Evolutionary conservation across 2,329 filamentous ascomycete species (phyloP).

Genomic region (Pseudodiploospora longispora): DNA sequence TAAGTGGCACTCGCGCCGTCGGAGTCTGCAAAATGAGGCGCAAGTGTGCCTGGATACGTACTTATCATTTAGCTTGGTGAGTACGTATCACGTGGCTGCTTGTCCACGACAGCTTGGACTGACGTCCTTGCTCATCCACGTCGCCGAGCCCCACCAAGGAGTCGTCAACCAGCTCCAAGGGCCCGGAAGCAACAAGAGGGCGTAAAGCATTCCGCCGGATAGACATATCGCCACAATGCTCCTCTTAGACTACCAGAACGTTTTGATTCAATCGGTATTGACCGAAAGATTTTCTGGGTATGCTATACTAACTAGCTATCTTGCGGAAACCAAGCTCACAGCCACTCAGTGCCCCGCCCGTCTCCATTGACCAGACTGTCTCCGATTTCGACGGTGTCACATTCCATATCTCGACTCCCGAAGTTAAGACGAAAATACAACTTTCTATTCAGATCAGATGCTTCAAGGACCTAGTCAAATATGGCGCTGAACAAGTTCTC

Average conservation of each 20-base stretch:
- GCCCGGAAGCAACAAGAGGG: constrained; percentile 12
- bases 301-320: not conserved
- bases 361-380: constrained; percentile 93
- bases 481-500: constrained; percentile 86
- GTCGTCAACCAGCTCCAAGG: constrained; percentile 29
- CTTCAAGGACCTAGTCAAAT: constrained; percentile 83
- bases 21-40: too few relatives aligned
- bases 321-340: constrained; percentile 23
- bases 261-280: constrained; percentile 91
- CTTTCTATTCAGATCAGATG: constrained; percentile 94
- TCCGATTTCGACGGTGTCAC: constrained; percentile 99
- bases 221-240: constrained; percentile 52
- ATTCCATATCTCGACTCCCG: constrained; percentile 96
- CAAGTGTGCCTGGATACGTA: too few relatives aligned
- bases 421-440: constrained; percentile 86
- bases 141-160: constrained; percentile 29
- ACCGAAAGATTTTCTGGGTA: constrained; percentile 91
- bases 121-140: constrained; percentile 21
- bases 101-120: constrained; percentile 14
- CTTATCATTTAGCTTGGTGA: not conserved
- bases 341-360: constrained; percentile 62
- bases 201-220: not conserved
- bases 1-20: not conserved
- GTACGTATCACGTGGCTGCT: constrained; percentile 24
- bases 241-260: constrained; percentile 98